Evolutionary conservation across 139 green algal genomes (phyloP).

Genomic region (Micractinium sp.): DNA sequence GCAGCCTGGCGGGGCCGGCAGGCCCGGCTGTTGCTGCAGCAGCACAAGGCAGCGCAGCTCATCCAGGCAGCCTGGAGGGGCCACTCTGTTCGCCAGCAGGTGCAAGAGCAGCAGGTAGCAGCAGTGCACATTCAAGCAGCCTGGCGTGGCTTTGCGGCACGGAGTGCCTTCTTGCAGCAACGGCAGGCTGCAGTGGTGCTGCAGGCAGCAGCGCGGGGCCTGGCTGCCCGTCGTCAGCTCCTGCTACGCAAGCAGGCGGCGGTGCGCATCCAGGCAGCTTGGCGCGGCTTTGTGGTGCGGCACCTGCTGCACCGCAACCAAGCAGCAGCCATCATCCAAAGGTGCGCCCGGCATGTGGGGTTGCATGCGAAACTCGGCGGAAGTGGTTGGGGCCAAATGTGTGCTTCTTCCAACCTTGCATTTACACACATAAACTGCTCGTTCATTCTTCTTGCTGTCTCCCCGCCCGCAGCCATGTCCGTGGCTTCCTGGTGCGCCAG

Average conservation of each 20-base stretch:
- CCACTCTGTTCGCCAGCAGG: conserved; percentile 20
- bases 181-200: conserved; percentile 39
- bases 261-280: conserved; percentile 41
- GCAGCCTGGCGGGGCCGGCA: conserved; percentile 40
- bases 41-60: conserved; percentile 28
- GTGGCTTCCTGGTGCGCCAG: conserved; percentile 37
- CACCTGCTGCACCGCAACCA: conserved; percentile 13
- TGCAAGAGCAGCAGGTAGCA: conserved; percentile 43
- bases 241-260: neutral
- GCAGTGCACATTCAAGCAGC: conserved; percentile 45
- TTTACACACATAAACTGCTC: neutral
- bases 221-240: conserved; percentile 12
- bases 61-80: conserved; percentile 13
- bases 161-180: neutral
- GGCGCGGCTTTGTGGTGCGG: conserved; percentile 24
- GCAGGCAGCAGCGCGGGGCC: conserved; percentile 42
- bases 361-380: no score
- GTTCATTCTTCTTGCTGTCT: neutral
- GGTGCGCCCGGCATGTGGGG: neutral
- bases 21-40: neutral
- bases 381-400: neutral
- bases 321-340: conserved; percentile 19
- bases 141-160: conserved; percentile 18
- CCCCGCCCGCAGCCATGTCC: conserved; percentile 20
- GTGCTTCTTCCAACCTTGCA: neutral